Evolutionary conservation across 2,329 filamentous ascomycete genomes (phyloP).

Genomic region (Stachybotrys chlorohalonatus): DNA sequence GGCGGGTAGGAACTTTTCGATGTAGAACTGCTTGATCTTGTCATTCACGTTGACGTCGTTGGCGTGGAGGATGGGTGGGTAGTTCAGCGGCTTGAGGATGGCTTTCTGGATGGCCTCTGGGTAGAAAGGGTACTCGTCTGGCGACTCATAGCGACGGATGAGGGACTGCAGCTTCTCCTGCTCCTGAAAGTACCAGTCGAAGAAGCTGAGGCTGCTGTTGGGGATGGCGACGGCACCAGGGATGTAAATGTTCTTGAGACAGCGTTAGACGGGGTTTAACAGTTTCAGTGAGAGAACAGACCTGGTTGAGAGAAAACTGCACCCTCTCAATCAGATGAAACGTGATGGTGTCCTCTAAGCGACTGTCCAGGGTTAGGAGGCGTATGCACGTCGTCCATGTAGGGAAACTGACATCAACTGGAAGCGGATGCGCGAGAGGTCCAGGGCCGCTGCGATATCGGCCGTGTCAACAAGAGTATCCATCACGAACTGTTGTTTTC

Average conservation of each 20-base stretch:
- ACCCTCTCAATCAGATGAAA: constrained; percentile 95
- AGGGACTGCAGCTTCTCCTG: constrained; percentile 87
- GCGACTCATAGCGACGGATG: constrained; percentile 89
- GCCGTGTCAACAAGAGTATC: constrained; percentile 84
- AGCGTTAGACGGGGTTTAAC: constrained; percentile 1
- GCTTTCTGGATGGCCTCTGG: constrained; percentile 68
- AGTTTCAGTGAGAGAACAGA: constrained; percentile 3
- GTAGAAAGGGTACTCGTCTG: constrained; percentile 98
- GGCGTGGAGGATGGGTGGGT: constrained; percentile 77
- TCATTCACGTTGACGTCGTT: constrained; percentile 89
- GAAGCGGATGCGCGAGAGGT: constrained; percentile 85
- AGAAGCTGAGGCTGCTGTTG: constrained; percentile 63
- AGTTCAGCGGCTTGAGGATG: constrained; percentile 79
- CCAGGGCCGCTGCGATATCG: constrained; percentile 75
- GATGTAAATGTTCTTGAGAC: constrained; percentile 63
- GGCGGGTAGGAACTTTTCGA: constrained; percentile 70
- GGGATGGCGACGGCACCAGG: constrained; percentile 75
- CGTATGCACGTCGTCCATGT: background rate
- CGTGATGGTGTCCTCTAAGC: constrained; percentile 94
- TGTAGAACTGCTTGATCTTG: constrained; percentile 79
- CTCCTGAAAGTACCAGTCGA: constrained; percentile 89
- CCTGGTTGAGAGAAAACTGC: constrained; percentile 84
- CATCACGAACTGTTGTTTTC: constrained; percentile 44
- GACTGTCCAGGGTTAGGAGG: constrained; percentile 43
- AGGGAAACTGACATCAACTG: constrained; percentile 68